These are phyloP conservation scores for Dioscorea alata DNA, from an alignment of 106 monocot species.

Conservation along the genomic window DNA sequence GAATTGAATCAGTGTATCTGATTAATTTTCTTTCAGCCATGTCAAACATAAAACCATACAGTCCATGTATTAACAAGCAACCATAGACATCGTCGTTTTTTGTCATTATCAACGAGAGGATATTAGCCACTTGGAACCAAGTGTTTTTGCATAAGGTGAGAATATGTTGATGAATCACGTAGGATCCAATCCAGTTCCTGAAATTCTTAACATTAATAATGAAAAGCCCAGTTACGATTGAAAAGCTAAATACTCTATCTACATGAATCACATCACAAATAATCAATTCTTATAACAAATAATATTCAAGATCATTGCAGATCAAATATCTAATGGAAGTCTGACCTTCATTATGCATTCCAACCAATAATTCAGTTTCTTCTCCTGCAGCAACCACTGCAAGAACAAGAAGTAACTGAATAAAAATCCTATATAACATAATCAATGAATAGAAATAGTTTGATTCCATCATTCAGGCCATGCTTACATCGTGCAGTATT, in stretches of 20 bases:
- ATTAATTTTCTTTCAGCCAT: too few relatives aligned
- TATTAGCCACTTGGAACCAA: too few relatives aligned
- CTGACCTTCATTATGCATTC: conserved; percentile 85
- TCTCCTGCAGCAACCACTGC: conserved; percentile 87
- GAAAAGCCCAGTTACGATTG: neutral
- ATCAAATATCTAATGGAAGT: neutral
- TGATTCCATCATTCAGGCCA: neutral
- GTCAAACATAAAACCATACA: too few relatives aligned
- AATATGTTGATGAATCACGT: too few relatives aligned
- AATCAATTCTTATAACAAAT: neutral
- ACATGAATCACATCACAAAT: neutral
- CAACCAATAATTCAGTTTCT: conserved; percentile 84
- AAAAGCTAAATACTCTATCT: neutral
- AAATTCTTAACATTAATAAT: neutral
- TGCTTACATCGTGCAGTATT: conserved; percentile 66
- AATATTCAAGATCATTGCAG: neutral
- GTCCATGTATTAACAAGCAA: too few relatives aligned
- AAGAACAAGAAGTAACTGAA: conserved; percentile 4
- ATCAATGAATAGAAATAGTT: neutral
- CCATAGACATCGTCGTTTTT: too few relatives aligned
- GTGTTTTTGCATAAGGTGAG: too few relatives aligned
- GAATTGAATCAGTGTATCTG: too few relatives aligned
- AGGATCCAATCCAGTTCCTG: too few relatives aligned
- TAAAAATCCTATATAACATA: neutral
- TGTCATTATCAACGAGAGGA: too few relatives aligned